A percentile compares a stretch with the other conserved stretches of the same genome.
phyloP scores from a whole-genome alignment of 306 rosid genomes.

The Dryas octopetala region DNA sequence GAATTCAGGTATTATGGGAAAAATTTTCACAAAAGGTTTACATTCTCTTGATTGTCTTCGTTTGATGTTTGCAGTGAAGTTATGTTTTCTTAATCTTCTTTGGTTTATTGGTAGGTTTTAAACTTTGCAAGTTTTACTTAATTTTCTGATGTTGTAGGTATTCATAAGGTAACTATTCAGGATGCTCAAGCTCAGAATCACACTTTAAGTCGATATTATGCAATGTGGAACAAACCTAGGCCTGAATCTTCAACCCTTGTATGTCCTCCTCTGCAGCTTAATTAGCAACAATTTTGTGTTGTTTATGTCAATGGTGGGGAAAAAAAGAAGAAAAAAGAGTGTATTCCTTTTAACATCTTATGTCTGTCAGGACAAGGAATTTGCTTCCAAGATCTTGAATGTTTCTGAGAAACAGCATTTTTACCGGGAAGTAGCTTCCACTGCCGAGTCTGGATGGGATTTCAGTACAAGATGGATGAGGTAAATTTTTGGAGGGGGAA shows the following conservation, averaged over 20 bases:
- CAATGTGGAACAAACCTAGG: conserved; percentile 91
- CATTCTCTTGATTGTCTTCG: background rate
- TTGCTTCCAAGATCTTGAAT: conserved; percentile 62
- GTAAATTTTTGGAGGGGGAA: conserved; percentile 29
- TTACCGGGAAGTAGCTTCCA: conserved; percentile 72
- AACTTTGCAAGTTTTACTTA: conserved; percentile 12
- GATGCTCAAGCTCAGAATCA: conserved; percentile 55
- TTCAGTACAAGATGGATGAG: conserved; percentile 96
- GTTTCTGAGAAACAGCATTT: conserved; percentile 50
- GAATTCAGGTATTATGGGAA: conserved; percentile 70
- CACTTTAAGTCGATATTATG: conserved; percentile 66
- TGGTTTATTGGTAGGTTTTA: background rate
- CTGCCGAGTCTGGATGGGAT: conserved; percentile 96
- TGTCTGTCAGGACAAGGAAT: conserved; percentile 54
- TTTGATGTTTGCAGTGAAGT: conserved; percentile 7
- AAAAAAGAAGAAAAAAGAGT: conserved; percentile 1
- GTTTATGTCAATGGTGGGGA: conserved; percentile 19
- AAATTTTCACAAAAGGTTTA: conserved; percentile 8
- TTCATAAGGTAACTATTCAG: conserved; percentile 62
- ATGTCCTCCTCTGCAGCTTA: conserved; percentile 24
- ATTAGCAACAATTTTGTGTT: conserved; percentile 7
- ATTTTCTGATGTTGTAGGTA: conserved; percentile 42
- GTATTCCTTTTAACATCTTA: background rate
- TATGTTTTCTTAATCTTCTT: conserved; percentile 15
- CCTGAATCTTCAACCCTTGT: conserved; percentile 76